Percentiles rank a stretch among this genome's conserved stretches.
Conservation (phyloP, 768 basidiomycete genomes). For the Podaxis sp. region DNA sequence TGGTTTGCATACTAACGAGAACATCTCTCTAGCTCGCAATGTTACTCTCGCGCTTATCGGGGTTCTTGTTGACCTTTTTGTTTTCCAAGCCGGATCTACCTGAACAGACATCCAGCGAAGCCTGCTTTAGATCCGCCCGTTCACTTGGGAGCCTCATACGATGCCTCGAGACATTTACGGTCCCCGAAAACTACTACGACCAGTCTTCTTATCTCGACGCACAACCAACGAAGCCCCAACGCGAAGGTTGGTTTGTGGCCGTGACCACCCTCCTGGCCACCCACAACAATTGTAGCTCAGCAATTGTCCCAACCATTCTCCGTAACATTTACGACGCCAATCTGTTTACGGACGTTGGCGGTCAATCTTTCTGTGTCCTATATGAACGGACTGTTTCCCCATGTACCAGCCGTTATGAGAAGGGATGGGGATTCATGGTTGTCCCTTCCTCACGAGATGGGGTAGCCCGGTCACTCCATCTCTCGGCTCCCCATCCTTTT, state of each 20-base stretch:
- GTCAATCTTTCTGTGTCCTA: conserved; percentile 31
- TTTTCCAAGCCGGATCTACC: neutral
- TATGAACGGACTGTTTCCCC: conserved; percentile 23
- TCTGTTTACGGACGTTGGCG: conserved; percentile 24
- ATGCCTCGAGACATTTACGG: conserved; percentile 35
- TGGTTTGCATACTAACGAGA: neutral
- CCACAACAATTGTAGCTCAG: conserved; percentile 30
- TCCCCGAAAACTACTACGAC: conserved; percentile 28
- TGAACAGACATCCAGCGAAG: neutral
- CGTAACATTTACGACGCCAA: conserved; percentile 27
- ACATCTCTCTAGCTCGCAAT: neutral
- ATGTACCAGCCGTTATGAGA: conserved; percentile 22
- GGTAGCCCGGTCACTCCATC: conserved; percentile 33
- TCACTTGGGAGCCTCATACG: neutral
- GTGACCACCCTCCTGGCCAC: conserved; percentile 28
- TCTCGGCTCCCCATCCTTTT: conserved; percentile 46
- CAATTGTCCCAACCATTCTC: conserved; percentile 28
- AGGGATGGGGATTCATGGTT: conserved; percentile 38
- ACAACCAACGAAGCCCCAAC: conserved; percentile 30
- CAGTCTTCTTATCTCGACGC: conserved; percentile 28
- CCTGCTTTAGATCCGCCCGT: conserved; percentile 1
- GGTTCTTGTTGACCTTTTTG: neutral
- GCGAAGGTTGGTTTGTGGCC: conserved; percentile 28
- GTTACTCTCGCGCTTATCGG: neutral
- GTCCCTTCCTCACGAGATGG: conserved; percentile 28